Percentiles rank a stretch among this genome's conserved stretches.
Conservation (phyloP, 257 asterid genomes). For the Prunella vulgaris region DNA sequence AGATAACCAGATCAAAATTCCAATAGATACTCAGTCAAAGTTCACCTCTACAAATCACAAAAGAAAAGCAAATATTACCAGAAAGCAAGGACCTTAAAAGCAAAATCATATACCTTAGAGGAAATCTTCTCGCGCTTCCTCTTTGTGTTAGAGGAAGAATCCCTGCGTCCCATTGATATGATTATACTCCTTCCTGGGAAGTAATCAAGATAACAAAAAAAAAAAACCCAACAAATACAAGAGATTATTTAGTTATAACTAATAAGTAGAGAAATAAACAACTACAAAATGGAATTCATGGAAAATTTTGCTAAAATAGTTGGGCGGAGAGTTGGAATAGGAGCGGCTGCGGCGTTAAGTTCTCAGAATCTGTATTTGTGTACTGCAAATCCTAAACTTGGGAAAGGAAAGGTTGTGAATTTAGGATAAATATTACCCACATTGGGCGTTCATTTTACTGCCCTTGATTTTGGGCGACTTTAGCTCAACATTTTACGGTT, state of each 20-base stretch:
- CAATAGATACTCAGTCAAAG: background rate
- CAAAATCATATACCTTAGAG: constrained; percentile 38
- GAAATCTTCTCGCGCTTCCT: constrained; percentile 49
- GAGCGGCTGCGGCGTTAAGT: constrained; percentile 1
- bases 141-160: constrained; percentile 50
- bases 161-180: constrained; percentile 35
- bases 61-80: background rate
- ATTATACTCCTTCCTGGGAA: constrained; percentile 21
- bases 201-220: background rate
- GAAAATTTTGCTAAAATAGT: background rate
- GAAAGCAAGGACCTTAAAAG: background rate
- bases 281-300: background rate
- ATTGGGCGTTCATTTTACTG: no score
- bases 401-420: background rate
- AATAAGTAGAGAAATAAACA: background rate
- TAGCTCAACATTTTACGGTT: no score
- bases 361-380: background rate
- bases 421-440: no score
- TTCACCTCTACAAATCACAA: background rate
- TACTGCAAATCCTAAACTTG: background rate
- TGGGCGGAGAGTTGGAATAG: constrained; percentile 10
- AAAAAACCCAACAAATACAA: background rate
- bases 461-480: no score
- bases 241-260: background rate
- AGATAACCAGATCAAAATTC: constrained; percentile 6